phyloP scores from a whole-genome alignment of 2,329 filamentous ascomycete genomes.

The Colletotrichum cereale region DNA sequence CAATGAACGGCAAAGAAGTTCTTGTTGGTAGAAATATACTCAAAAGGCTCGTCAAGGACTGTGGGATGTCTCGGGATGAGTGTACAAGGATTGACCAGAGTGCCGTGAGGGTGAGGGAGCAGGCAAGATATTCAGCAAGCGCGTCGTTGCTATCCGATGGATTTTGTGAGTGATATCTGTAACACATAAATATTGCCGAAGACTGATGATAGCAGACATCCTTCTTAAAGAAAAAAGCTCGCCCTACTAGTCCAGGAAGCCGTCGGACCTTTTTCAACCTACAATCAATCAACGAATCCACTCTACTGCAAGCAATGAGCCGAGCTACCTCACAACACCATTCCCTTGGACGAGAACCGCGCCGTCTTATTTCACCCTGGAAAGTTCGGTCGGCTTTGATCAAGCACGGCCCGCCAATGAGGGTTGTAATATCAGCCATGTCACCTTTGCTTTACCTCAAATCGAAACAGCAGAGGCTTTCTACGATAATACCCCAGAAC shows the following conservation, averaged over 20 bases:
- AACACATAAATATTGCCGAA: background rate
- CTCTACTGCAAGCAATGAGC: background rate
- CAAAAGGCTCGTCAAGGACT: background rate
- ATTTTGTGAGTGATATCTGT: background rate
- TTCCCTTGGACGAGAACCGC: no score
- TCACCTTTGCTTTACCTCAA: no score
- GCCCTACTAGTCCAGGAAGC: background rate
- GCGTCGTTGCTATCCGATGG: background rate
- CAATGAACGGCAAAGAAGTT: background rate
- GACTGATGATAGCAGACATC: background rate
- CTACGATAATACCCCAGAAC: no score
- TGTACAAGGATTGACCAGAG: background rate
- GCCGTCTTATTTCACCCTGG: background rate
- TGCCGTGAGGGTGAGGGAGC: background rate
- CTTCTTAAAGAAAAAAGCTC: background rate
- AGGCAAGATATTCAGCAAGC: background rate
- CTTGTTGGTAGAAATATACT: background rate
- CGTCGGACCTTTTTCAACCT: background rate
- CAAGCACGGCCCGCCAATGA: no score
- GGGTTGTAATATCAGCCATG: no score
- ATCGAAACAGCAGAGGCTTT: no score
- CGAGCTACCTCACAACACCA: background rate
- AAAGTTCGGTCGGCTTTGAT: background rate
- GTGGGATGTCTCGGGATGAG: background rate
- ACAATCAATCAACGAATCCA: background rate